A percentile compares a stretch with the other conserved stretches of the same genome.
phyloP scores from a whole-genome alignment of 1,284 basidiomycete species.

The Malassezia restricta region DNA sequence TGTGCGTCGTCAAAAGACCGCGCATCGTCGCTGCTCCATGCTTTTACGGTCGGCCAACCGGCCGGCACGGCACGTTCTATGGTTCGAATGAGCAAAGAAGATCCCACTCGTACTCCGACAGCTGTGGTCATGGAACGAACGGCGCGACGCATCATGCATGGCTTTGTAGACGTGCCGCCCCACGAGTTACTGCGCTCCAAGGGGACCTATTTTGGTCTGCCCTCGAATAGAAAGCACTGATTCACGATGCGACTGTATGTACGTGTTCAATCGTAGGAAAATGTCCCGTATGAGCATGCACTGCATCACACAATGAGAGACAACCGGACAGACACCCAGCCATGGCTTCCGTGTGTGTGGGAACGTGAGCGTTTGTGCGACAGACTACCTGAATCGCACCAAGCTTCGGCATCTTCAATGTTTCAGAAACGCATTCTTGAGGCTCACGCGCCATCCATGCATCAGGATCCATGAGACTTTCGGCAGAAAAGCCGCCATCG shows the following conservation, averaged over 20 bases:
- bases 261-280: background rate
- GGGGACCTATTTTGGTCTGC: background rate
- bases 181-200: background rate
- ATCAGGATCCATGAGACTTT: constrained; percentile 5
- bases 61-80: constrained; percentile 32
- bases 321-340: constrained; percentile 6
- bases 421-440: background rate
- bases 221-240: background rate
- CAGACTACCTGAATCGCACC: background rate
- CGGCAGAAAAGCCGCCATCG: constrained; percentile 8
- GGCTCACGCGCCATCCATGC: background rate
- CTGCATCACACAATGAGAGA: background rate
- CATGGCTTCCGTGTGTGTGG: constrained; percentile 3
- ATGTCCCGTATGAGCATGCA: background rate
- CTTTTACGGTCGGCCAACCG: constrained; percentile 38
- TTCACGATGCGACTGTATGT: background rate
- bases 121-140: constrained; percentile 32
- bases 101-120: constrained; percentile 5
- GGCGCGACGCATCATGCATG: constrained; percentile 33
- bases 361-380: background rate
- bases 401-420: background rate
- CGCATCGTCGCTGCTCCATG: constrained; percentile 5
- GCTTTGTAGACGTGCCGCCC: constrained; percentile 16
- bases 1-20: background rate
- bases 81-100: constrained; percentile 13